Percentiles rank a stretch among this genome's conserved stretches.
These are phyloP conservation scores for Aspergillus costaricaensis DNA, from an alignment of 2,329 filamentous ascomycete species.

Conservation along the genomic window DNA sequence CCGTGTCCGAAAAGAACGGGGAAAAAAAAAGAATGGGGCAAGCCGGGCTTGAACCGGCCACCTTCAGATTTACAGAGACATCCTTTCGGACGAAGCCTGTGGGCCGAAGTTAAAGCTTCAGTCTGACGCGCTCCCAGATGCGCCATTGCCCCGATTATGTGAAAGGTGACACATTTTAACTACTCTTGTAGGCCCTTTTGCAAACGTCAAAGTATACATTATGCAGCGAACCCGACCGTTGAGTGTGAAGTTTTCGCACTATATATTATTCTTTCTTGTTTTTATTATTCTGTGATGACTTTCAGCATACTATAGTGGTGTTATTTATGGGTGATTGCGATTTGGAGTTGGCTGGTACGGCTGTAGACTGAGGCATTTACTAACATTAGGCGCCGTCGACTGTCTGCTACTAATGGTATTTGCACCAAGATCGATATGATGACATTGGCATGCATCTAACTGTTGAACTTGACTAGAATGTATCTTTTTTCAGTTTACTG, in stretches of 20 bases:
- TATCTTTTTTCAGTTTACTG: too few species aligned
- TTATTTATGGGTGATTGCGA: background rate
- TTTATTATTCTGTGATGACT: background rate
- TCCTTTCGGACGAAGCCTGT: constrained; percentile 1
- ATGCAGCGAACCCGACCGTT: background rate
- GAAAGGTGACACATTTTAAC: background rate
- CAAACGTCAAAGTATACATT: background rate
- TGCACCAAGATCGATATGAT: too few species aligned
- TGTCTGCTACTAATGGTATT: too few species aligned
- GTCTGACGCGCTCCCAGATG: constrained; percentile 12
- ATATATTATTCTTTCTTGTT: background rate
- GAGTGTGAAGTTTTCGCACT: background rate
- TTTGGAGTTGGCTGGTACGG: too few species aligned
- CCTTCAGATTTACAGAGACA: constrained; percentile 10
- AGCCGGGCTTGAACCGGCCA: constrained; percentile 12
- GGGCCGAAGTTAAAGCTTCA: constrained; percentile 9
- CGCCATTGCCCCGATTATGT: constrained; percentile 2
- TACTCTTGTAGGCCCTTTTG: background rate
- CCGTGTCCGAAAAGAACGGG: background rate
- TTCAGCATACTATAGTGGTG: background rate
- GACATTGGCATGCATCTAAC: too few species aligned
- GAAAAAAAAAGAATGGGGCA: background rate
- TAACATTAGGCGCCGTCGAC: too few species aligned
- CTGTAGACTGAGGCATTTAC: too few species aligned
- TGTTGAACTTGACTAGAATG: too few species aligned